Evolutionary conservation across 371 early-diverging fungal species (phyloP).

Genomic region (Dichotomocladium elegans): DNA sequence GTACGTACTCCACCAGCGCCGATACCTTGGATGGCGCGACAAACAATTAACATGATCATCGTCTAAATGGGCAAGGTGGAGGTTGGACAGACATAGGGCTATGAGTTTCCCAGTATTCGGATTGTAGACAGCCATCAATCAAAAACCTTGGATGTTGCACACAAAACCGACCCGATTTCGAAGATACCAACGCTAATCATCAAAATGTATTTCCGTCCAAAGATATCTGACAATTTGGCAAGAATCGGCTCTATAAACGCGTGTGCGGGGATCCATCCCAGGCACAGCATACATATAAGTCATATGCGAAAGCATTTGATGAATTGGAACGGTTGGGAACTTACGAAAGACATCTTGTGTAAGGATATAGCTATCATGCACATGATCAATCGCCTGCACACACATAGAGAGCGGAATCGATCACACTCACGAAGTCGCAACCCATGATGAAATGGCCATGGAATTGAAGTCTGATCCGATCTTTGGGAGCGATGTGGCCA

Average conservation of each 20-base stretch:
- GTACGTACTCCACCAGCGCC: conserved; percentile 52
- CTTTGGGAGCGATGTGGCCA: conserved; percentile 2
- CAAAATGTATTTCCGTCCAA: conserved; percentile 65
- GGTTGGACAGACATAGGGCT: too few species aligned
- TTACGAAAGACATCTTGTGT: conserved; percentile 42
- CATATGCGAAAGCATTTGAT: background rate
- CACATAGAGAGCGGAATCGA: background rate
- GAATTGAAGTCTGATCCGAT: background rate
- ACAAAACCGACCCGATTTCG: conserved; percentile 54
- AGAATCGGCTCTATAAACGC: conserved; percentile 34
- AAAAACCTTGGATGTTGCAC: conserved; percentile 46
- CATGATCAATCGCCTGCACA: background rate
- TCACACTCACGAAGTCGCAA: background rate
- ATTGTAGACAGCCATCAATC: too few species aligned
- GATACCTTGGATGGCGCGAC: conserved; percentile 54
- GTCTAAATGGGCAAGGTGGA: too few species aligned
- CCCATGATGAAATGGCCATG: conserved; percentile 1
- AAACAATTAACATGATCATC: conserved; percentile 63
- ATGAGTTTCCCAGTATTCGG: too few species aligned
- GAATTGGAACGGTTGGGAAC: background rate
- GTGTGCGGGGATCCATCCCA: too few species aligned
- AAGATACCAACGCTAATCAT: conserved; percentile 55
- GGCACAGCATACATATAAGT: too few species aligned
- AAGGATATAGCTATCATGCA: conserved; percentile 44
- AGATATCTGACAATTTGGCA: conserved; percentile 65